Base-by-base conservation (phyloP, 306 rosid species). In the Quercus berberidifolia region DNA sequence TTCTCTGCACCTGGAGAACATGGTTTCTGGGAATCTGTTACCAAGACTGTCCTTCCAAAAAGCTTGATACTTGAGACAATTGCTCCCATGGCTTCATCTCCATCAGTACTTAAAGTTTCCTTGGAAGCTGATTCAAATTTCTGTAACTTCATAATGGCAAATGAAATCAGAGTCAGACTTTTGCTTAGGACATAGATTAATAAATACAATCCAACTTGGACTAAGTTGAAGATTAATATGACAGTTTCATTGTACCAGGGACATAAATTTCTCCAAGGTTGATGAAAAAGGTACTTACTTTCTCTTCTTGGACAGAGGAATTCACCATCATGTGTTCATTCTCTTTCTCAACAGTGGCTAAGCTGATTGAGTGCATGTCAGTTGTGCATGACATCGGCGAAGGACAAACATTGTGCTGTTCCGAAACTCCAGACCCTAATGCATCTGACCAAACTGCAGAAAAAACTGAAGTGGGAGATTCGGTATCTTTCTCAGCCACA, bases 401-500 rank as follows among this genome's bases (percentile, higher is more conserved):
- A 57, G 78, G 87, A 43, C 91, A 94, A 83, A 31, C 72, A 33
- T 17, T 67, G 51, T 67, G 72, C 51, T 86, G 93, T 80, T 86
- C 91, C 6, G 89, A 89, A 85, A 83, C 74, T 38, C 86, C 82
- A 23, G 91, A 84, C 49, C 85, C 90, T 7, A 85, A 71, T 76
- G 88, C 83, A 41, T 94, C 98, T 1, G 93, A 91, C 74, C 91
- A 88, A 55, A 64, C 71, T 26, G 86, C 80, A 63, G 97, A 84
- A 35, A 91, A 74, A 71, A 87, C 93, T 7, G 97, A 94, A 31
- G 95, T 87, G 13, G 97, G 99, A 62, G 99, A 92, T 49, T 76
- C 89, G 49, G 82, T 81, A 69, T 85, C 90, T 73, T 90, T 89
- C 81, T 85, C 95, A 6, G 85, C 71, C 80, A 26, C 76, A 10